Evolutionary conservation across 148 eudicot genomes (phyloP).

Genomic region (Camellia granthamiana): DNA sequence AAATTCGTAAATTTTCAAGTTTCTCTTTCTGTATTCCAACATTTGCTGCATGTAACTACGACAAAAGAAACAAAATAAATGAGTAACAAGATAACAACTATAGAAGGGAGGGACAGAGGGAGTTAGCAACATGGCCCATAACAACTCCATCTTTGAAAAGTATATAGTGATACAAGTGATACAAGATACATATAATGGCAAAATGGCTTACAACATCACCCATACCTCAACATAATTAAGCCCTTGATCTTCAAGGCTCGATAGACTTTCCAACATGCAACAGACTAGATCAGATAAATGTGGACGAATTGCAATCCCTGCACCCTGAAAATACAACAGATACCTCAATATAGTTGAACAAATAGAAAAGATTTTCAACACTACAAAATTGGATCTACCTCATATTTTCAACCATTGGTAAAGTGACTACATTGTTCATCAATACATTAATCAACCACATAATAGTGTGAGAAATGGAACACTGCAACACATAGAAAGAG

Average conservation of each 20-base stretch:
- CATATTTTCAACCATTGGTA: not conserved
- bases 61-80: slow-evolving; percentile 21
- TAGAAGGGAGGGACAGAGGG: slow-evolving; percentile 4
- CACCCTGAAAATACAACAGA: slow-evolving; percentile 55
- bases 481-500: not conserved
- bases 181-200: too few relatives aligned
- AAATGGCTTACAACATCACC: slow-evolving; percentile 10
- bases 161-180: too few relatives aligned
- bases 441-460: not conserved
- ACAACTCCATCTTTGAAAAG: too few relatives aligned
- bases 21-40: slow-evolving; percentile 89
- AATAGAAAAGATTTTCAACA: not conserved
- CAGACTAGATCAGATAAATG: slow-evolving; percentile 84
- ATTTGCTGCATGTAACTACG: slow-evolving; percentile 84
- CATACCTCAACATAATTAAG: slow-evolving; percentile 95
- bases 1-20: slow-evolving; percentile 86
- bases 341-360: not conserved
- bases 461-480: not conserved
- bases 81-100: slow-evolving; percentile 3
- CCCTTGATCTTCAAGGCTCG: slow-evolving; percentile 97
- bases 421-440: not conserved
- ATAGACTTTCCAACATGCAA: slow-evolving; percentile 96
- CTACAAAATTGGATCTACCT: not conserved
- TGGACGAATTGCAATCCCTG: slow-evolving; percentile 83
- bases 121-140: too few relatives aligned